Percentiles rank a stretch among this genome's conserved stretches.
Conservation (phyloP, 441 rosid species). For the Pelargonium fulgidum region DNA sequence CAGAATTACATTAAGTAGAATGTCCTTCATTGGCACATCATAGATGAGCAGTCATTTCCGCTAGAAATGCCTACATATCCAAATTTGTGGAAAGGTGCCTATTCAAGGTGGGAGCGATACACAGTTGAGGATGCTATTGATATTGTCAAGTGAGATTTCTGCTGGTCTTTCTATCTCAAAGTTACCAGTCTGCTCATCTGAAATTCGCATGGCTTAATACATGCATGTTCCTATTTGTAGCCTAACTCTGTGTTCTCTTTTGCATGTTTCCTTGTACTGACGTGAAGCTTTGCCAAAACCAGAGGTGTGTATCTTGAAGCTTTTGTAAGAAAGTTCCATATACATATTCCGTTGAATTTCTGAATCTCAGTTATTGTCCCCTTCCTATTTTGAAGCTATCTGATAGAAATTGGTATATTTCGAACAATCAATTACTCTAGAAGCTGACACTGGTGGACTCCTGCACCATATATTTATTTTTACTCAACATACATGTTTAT, state of each 20-base stretch:
- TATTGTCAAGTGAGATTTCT: slow-evolving; percentile 59
- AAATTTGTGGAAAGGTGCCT: slow-evolving; percentile 85
- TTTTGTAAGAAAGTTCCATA: not conserved
- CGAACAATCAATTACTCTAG: not conserved
- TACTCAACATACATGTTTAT: not conserved
- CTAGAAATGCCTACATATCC: slow-evolving; percentile 78
- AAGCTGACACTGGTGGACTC: not conserved
- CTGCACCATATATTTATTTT: not conserved
- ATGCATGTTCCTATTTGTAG: not conserved
- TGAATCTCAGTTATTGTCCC: not conserved
- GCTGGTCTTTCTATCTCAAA: slow-evolving; percentile 14
- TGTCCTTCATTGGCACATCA: slow-evolving; percentile 97
- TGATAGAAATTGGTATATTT: not conserved
- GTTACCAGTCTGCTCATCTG: not conserved
- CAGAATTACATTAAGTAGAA: slow-evolving; percentile 57
- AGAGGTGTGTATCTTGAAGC: slow-evolving; percentile 48
- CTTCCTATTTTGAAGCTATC: not conserved
- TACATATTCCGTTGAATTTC: not conserved
- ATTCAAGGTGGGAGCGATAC: slow-evolving; percentile 81
- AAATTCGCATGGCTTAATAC: not conserved
- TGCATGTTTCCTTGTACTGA: slow-evolving; percentile 24
- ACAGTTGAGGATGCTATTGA: slow-evolving; percentile 84
- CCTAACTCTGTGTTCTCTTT: slow-evolving; percentile 22
- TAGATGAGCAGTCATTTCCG: slow-evolving; percentile 88
- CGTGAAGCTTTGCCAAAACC: slow-evolving; percentile 75